Percentiles rank a stretch among this genome's conserved stretches.
Evolutionary conservation across 1,284 basidiomycete species (phyloP).

Genomic region (Ceratobasidium sp.): DNA sequence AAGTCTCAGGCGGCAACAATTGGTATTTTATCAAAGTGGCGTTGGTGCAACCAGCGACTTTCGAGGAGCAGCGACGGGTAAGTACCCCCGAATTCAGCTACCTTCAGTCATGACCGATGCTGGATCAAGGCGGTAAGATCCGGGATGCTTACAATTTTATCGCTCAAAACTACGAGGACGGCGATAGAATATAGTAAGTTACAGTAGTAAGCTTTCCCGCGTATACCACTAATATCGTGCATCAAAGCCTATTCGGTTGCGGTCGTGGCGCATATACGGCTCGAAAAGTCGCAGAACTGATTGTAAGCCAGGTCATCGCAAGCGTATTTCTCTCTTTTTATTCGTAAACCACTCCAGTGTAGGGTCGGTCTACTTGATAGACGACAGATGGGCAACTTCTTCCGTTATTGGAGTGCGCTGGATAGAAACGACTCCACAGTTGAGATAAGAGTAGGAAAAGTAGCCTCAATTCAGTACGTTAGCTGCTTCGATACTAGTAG

Average conservation of each 20-base stretch:
- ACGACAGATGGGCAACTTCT: slow-evolving; percentile 45
- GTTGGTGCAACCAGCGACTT: slow-evolving; percentile 39
- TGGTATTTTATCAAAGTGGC: slow-evolving; percentile 48
- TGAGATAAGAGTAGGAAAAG: not conserved
- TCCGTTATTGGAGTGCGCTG: slow-evolving; percentile 40
- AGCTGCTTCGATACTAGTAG: not conserved
- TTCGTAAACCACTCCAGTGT: slow-evolving; percentile 5
- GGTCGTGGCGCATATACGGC: slow-evolving; percentile 48
- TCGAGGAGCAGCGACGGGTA: slow-evolving; percentile 30
- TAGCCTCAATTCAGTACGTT: slow-evolving; percentile 25
- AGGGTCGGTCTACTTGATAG: slow-evolving; percentile 37
- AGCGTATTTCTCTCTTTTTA: not conserved
- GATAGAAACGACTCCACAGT: slow-evolving; percentile 23
- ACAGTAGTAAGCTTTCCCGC: not conserved
- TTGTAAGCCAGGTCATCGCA: slow-evolving; percentile 26
- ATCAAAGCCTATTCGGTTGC: slow-evolving; percentile 40
- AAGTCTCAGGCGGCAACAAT: slow-evolving; percentile 27
- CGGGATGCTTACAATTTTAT: slow-evolving; percentile 34
- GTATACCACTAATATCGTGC: not conserved
- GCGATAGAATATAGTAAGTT: slow-evolving; percentile 38
- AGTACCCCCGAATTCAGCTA: not conserved
- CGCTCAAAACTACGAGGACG: slow-evolving; percentile 44
- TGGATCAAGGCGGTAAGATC: slow-evolving; percentile 43
- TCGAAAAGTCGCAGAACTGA: slow-evolving; percentile 47
- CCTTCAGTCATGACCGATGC: not conserved